Evolutionary conservation across 176 grass and related monocot species (phyloP).

Genomic region (Aegilops bicornis): DNA sequence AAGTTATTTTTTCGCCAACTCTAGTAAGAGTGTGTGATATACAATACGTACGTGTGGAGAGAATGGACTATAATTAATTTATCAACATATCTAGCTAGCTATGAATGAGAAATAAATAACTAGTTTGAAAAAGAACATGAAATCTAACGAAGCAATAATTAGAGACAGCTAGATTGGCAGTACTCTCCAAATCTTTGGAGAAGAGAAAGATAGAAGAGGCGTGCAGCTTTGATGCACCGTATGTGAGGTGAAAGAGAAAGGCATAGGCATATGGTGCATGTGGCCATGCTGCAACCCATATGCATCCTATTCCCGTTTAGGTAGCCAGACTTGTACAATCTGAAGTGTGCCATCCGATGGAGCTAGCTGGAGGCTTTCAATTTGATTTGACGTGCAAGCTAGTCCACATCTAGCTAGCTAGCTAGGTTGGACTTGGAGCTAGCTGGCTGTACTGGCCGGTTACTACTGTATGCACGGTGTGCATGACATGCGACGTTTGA

Average conservation of each 20-base stretch:
- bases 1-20: neutral
- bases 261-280: neutral
- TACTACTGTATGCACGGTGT: neutral
- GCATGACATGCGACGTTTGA: slow-evolving; percentile 1
- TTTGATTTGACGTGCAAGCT: neutral
- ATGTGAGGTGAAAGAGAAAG: slow-evolving; percentile 14
- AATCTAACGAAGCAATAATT: neutral
- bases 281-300: neutral
- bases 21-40: neutral
- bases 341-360: neutral
- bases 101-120: no score
- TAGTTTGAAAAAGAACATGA: no score
- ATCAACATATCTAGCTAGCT: neutral
- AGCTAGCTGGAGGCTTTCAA: slow-evolving; percentile 18
- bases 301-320: neutral
- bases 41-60: neutral
- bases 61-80: neutral
- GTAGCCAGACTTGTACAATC: slow-evolving; percentile 21
- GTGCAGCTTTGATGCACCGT: slow-evolving; percentile 35
- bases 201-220: neutral
- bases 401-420: slow-evolving; percentile 5
- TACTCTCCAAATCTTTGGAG: neutral
- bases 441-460: neutral
- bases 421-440: slow-evolving; percentile 1
- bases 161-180: neutral